Percentiles rank a stretch among this genome's conserved stretches.
phyloP scores from a whole-genome alignment of 2,329 filamentous ascomycete species.

The Aspergillus transmontanensis region DNA sequence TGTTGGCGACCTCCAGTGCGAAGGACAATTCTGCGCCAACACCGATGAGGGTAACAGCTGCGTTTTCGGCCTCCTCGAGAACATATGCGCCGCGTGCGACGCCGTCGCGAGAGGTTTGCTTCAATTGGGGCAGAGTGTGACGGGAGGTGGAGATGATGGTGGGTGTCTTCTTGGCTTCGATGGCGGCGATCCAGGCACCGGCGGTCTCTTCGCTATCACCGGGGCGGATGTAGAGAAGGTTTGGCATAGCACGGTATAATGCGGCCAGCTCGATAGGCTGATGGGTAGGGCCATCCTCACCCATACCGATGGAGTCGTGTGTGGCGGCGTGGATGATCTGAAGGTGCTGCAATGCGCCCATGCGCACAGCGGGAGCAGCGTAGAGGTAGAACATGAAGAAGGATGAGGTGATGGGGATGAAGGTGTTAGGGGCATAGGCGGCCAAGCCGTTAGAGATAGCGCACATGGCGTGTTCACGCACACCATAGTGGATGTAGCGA shows the following conservation, averaged over 20 bases:
- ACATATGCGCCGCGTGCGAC: slow-evolving; percentile 46
- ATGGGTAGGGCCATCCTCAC: slow-evolving; percentile 19
- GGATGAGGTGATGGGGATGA: slow-evolving; percentile 60
- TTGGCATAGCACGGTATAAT: slow-evolving; percentile 16
- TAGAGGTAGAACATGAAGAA: slow-evolving; percentile 67
- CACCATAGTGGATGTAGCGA: slow-evolving; percentile 59
- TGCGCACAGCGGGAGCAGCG: slow-evolving; percentile 61
- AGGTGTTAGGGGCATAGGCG: slow-evolving; percentile 57
- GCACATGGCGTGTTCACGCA: slow-evolving; percentile 65
- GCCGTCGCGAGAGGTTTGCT: slow-evolving; percentile 40
- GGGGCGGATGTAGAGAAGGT: slow-evolving; percentile 1
- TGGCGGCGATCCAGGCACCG: neutral
- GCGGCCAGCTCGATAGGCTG: slow-evolving; percentile 14
- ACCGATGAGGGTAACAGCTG: slow-evolving; percentile 50
- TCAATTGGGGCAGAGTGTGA: slow-evolving; percentile 20
- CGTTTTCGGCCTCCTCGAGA: slow-evolving; percentile 31
- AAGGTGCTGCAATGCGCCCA: slow-evolving; percentile 46
- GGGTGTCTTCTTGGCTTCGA: slow-evolving; percentile 8
- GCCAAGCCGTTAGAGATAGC: slow-evolving; percentile 80
- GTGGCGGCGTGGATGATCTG: slow-evolving; percentile 19
- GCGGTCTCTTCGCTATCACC: slow-evolving; percentile 3
- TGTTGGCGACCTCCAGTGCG: slow-evolving; percentile 45
- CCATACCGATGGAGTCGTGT: slow-evolving; percentile 18
- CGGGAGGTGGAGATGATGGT: slow-evolving; percentile 14
- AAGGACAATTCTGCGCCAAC: slow-evolving; percentile 52